Base-by-base conservation (phyloP, 805 yeast genomes). In the Kluyveromyces aestuarii region DNA sequence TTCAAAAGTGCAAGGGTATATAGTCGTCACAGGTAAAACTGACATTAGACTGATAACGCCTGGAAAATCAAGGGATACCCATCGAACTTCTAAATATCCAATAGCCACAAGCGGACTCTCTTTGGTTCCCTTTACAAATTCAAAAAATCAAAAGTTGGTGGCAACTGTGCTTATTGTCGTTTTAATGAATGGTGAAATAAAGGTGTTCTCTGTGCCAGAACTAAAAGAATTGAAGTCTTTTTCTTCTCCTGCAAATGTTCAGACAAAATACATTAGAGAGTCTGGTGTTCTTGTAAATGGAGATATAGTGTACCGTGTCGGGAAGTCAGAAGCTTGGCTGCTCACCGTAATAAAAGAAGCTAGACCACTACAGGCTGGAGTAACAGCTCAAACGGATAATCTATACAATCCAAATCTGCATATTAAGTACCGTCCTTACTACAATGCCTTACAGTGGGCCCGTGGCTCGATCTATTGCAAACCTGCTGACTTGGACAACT, bases 371-470 rank as follows among this genome's bases (percentile, higher is more conserved):
- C 66, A 73, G 62, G 79, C 80, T 2, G 46, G 59, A 64, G 18
- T 75, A 76, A 18, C 50, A 52, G 37, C 46, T 47, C 41, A 41
- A 41, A 62, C 71, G 1, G 96, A 87, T 62, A 67, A 74, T 1
- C 67, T 93, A 36, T 90, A 83, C 68, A 84, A 86, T 58, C 83
- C 79, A 25, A 77, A 80, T 52, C 73, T 84, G 41, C 68, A 75
- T 6, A 76, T 84, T 18, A 95, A 96, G 1, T 77, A 79, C 33
- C 74, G 98, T 44, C 99, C 99, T 2, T 73, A 79, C 5, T 79
- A 87, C 7, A 79, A 88, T 37, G 77, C 93, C 0, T 71, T 86
- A 41, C 91, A 84, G 63, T 86, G 96, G 93, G 87, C 93, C 7
- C 79, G 83, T 55, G 96, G 96, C 2, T 70, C 84, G 0, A 79